Base-by-base conservation (phyloP, 2,329 filamentous ascomycete species). In the Septoria linicola region DNA sequence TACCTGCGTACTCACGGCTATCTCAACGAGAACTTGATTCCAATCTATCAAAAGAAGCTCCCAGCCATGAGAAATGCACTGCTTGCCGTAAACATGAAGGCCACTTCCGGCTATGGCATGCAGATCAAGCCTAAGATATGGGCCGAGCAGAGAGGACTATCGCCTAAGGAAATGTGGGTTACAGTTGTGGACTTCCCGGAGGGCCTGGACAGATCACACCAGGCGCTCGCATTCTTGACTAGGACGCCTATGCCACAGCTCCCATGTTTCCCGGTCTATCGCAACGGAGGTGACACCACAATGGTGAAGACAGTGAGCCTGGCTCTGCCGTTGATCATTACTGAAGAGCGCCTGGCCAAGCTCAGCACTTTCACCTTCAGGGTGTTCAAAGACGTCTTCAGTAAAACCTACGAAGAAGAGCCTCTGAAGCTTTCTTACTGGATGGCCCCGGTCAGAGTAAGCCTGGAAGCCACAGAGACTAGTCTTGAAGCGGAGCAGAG, bases 11-110 rank as follows among this genome's bases (percentile, higher is more conserved):
- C 81, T 52, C 78, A 79, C 46, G 80, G 80, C 2, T 82, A 85
- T 53, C 75, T 99, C 4, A 82, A 96, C 64, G 78, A 83, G 0
- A 75, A 89, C 65, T 76, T 97, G 2, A 79, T 88, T 49, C 88
- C 93, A 0, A 80, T 80, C 0, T 88, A 88, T 54, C 76, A 77
- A 16, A 92, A 86, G 64, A 76, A 78, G 32, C 75, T 93, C 0
- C 91, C 89, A 3, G 78, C 75, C 0, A 92, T 95, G 87, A 80
- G 88, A n/a, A 96, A 96, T 67, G 90, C 91, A 2, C 80, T 83
- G 0, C 73, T 96, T 4, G 90, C 91, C 0, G 77, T 96, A n/a
- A 87, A 82, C 57, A 83, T 83, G 19, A 91, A 89, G 64, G 89
- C 87, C 65, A 83, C 79, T 41, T 80, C 81, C 1, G 75, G 80